Percentiles rank a stretch among this genome's conserved stretches.
These are phyloP conservation scores for Rosa chinensis DNA, from an alignment of 306 rosid species.

Conservation along the genomic window DNA sequence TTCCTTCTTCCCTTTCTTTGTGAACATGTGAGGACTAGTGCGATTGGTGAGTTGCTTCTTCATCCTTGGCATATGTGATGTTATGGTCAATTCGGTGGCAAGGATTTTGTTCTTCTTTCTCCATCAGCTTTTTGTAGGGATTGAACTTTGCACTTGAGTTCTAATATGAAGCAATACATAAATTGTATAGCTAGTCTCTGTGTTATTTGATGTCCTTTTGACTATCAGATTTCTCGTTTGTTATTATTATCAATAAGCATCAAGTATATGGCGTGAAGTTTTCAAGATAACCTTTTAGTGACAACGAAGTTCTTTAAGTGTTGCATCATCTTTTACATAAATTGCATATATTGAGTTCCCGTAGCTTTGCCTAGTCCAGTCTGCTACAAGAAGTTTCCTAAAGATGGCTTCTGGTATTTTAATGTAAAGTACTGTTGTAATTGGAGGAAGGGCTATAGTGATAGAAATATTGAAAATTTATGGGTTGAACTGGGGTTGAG, in stretches of 20 bases:
- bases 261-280: background rate
- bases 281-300: background rate
- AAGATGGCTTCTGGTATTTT: slow-evolving; percentile 21
- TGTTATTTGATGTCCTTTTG: slow-evolving; percentile 18
- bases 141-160: slow-evolving; percentile 23
- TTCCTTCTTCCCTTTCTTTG: slow-evolving; percentile 16
- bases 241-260: background rate
- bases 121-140: slow-evolving; percentile 12
- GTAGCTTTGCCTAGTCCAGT: background rate
- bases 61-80: slow-evolving; percentile 11
- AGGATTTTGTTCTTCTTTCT: slow-evolving; percentile 18
- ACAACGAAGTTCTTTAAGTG: background rate
- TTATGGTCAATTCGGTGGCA: slow-evolving; percentile 9
- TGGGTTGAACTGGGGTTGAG: slow-evolving; percentile 12
- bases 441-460: slow-evolving; percentile 13
- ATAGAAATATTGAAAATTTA: slow-evolving; percentile 4
- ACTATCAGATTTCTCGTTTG: slow-evolving; percentile 18
- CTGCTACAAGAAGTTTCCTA: background rate
- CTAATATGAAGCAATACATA: slow-evolving; percentile 17
- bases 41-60: slow-evolving; percentile 17
- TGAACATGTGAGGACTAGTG: slow-evolving; percentile 6
- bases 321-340: background rate
- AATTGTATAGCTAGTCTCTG: slow-evolving; percentile 22
- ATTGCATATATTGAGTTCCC: background rate
- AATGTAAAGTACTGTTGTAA: background rate